Evolutionary conservation across 2,329 filamentous ascomycete genomes (phyloP).

Genomic region (Ceratocystis cubensis): DNA sequence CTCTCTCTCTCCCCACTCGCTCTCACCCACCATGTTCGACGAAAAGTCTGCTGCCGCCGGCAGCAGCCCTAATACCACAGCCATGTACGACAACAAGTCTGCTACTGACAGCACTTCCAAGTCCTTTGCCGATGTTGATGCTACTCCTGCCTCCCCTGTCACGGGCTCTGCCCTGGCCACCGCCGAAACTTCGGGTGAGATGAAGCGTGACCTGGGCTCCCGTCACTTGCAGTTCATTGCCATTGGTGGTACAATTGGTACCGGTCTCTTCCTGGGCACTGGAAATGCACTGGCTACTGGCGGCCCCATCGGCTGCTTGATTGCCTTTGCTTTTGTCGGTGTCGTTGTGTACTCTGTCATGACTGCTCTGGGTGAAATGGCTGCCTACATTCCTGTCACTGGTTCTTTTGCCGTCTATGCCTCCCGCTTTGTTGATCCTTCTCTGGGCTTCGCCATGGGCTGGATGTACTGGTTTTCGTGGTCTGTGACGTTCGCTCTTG

Average conservation of each 20-base stretch:
- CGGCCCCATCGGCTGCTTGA: constrained; percentile 53
- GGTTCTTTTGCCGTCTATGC: constrained; percentile 69
- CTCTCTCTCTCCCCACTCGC: background rate
- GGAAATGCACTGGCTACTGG: constrained; percentile 49
- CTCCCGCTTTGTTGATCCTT: constrained; percentile 59
- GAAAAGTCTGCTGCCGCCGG: constrained; percentile 6
- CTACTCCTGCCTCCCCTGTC: background rate
- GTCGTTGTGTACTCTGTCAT: constrained; percentile 65
- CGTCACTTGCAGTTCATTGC: constrained; percentile 40
- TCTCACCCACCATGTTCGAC: background rate
- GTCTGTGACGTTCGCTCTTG: constrained; percentile 60
- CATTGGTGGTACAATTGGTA: constrained; percentile 54
- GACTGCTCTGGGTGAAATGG: constrained; percentile 58
- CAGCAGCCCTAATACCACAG: background rate
- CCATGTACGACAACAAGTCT: constrained; percentile 9
- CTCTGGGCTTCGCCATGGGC: constrained; percentile 63
- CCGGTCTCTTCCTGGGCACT: constrained; percentile 58
- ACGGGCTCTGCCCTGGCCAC: background rate
- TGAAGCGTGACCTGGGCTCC: constrained; percentile 28
- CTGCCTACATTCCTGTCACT: constrained; percentile 62
- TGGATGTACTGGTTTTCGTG: constrained; percentile 78
- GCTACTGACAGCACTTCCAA: constrained; percentile 8
- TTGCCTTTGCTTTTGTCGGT: constrained; percentile 59
- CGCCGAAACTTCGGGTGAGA: background rate
- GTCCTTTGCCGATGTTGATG: constrained; percentile 7